Base-by-base conservation (phyloP, 1,284 basidiomycete species). In the Cryptococcus depauperatus region DNA sequence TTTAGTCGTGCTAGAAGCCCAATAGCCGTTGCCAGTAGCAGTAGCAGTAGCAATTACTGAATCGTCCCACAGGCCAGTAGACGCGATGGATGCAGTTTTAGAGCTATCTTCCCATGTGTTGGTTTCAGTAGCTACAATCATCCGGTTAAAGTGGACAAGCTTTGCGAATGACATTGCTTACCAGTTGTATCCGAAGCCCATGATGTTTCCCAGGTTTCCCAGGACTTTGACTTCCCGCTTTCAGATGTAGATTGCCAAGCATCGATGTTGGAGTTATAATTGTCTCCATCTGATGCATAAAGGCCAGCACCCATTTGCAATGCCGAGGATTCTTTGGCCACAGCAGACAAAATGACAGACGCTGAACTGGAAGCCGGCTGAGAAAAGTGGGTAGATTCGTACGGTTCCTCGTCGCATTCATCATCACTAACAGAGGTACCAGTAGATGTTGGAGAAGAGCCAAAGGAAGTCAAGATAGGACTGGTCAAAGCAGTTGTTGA, bases 301-400 rank as follows among this genome's bases (percentile, higher is more conserved):
- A 51, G 46, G 14, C 43, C 41, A 19, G 38, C 50, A 19, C 50
- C 50, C 22, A 51, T 44, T 14, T 40, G 32, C 7, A 34, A 18
- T 8, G 41, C 35, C 13, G 26, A 32, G 22, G 48, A n/a, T 14
- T 38, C 40, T 16, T 41, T 39, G 11, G 44, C n/a, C n/a, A n/a
- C n/a, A n/a, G n/a, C n/a, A n/a, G n/a, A n/a, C n/a, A n/a, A n/a
- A n/a, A n/a, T n/a, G n/a, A n/a, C n/a, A n/a, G n/a, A n/a, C n/a
- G n/a, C n/a, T n/a, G n/a, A n/a, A n/a, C n/a, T n/a, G n/a, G n/a
- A n/a, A n/a, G n/a, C n/a, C n/a, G n/a, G n/a, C n/a, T n/a, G n/a
- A n/a, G n/a, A n/a, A n/a, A n/a, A n/a, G n/a, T n/a, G n/a, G n/a
- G n/a, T n/a, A n/a, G n/a, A n/a, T n/a, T n/a, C n/a, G n/a, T n/a